These are phyloP conservation scores for Pichia sporocuriosa DNA, from an alignment of 805 yeast genomes.

Conservation along the genomic window DNA sequence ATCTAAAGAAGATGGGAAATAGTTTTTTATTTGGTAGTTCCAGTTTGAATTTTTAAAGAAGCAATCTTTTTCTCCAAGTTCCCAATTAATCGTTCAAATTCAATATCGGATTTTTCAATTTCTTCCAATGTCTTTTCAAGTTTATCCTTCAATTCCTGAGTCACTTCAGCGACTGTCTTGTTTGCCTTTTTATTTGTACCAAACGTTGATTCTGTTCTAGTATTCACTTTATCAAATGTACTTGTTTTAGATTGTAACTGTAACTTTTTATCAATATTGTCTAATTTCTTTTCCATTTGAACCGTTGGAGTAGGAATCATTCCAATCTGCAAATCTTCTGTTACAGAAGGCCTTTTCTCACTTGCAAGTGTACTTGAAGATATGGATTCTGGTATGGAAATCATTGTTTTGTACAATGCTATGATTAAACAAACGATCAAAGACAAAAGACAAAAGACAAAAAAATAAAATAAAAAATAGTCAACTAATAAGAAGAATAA, in stretches of 20 bases:
- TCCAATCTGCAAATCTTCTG: conserved; percentile 9
- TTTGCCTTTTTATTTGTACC: background rate
- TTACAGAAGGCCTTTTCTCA: conserved; percentile 3
- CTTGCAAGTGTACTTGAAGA: too few relatives aligned
- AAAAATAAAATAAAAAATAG: too few relatives aligned
- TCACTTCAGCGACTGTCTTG: conserved; percentile 21
- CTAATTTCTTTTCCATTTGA: too few relatives aligned
- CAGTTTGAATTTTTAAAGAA: conserved; percentile 2
- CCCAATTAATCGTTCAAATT: conserved; percentile 16
- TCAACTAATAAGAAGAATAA: too few relatives aligned
- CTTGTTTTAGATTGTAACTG: background rate
- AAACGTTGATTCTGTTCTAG: background rate
- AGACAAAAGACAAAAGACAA: too few relatives aligned
- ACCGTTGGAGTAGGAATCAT: background rate
- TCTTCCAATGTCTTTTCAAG: conserved; percentile 18
- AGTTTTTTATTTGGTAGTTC: background rate
- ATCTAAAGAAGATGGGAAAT: too few relatives aligned
- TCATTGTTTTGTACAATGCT: too few relatives aligned
- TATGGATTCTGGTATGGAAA: too few relatives aligned
- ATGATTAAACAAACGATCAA: too few relatives aligned
- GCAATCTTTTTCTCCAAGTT: conserved; percentile 19
- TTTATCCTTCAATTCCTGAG: conserved; percentile 18
- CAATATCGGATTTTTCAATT: conserved; percentile 20
- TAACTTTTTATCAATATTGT: too few relatives aligned
- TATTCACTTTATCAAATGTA: background rate